Percentiles rank a stretch among this genome's conserved stretches.
Conservation (phyloP, 805 yeast genomes). For the Priceomyces melissophilus region DNA sequence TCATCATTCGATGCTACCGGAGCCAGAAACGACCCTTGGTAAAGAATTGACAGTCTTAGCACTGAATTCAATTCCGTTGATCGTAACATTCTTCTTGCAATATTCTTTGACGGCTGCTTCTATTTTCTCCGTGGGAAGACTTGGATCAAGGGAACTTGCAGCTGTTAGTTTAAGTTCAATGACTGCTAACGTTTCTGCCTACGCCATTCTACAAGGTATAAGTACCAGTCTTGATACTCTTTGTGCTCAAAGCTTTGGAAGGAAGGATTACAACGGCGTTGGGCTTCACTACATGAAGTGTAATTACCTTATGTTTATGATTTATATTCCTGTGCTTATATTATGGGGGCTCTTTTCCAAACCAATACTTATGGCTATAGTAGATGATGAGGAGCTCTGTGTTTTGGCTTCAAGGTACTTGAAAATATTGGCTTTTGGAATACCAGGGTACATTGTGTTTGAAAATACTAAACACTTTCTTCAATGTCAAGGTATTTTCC, state of each 20-base stretch:
- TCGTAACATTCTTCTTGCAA: constrained; percentile 65
- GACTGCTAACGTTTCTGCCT: constrained; percentile 76
- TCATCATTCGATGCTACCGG: constrained; percentile 26
- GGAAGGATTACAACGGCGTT: constrained; percentile 58
- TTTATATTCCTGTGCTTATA: constrained; percentile 52
- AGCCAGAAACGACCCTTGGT: constrained; percentile 39
- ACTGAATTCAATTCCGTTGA: constrained; percentile 52
- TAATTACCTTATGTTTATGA: constrained; percentile 49
- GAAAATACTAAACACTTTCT: constrained; percentile 72
- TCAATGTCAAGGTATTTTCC: constrained; percentile 76
- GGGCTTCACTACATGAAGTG: constrained; percentile 71
- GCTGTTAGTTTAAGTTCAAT: constrained; percentile 73
- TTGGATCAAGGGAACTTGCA: constrained; percentile 69
- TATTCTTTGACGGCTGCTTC: constrained; percentile 74
- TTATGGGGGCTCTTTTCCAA: constrained; percentile 62
- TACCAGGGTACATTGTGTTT: constrained; percentile 70
- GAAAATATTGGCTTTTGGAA: constrained; percentile 53
- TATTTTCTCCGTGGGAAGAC: constrained; percentile 71
- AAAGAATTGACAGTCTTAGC: constrained; percentile 40
- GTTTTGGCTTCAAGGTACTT: constrained; percentile 57
- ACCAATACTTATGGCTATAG: constrained; percentile 36
- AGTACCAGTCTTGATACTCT: constrained; percentile 78
- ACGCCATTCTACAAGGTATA: constrained; percentile 71
- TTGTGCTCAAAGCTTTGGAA: constrained; percentile 76
- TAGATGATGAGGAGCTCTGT: constrained; percentile 26